Evolutionary conservation across 2,329 filamentous ascomycete species (phyloP).

Genomic region (Penicillium concentricum): DNA sequence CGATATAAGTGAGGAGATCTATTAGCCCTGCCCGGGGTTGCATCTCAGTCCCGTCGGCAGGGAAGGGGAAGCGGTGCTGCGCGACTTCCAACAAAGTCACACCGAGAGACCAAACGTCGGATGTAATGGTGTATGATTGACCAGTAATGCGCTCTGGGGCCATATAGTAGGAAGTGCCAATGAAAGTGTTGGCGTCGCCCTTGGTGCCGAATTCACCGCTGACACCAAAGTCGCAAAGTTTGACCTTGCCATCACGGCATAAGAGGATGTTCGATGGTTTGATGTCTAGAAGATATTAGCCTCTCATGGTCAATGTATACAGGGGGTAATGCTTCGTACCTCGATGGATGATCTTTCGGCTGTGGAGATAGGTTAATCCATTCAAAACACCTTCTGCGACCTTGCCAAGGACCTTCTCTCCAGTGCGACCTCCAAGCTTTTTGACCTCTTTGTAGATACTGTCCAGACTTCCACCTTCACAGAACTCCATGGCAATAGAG

Average conservation of each 20-base stretch:
- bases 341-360: conserved; percentile 94
- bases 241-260: conserved; percentile 88
- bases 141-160: conserved; percentile 96
- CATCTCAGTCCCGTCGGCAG: conserved; percentile 92
- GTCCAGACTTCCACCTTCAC: conserved; percentile 92
- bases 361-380: conserved; percentile 91
- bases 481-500: conserved; percentile 98
- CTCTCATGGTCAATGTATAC: not conserved
- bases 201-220: conserved; percentile 98
- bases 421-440: conserved; percentile 87
- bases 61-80: conserved; percentile 97
- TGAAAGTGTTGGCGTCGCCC: conserved; percentile 97
- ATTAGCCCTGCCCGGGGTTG: conserved; percentile 90
- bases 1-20: conserved; percentile 95
- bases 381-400: conserved; percentile 92
- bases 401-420: conserved; percentile 96
- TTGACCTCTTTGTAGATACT: conserved; percentile 98
- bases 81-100: conserved; percentile 99
- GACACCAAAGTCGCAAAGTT: conserved; percentile 97
- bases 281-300: conserved; percentile 62
- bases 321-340: conserved; percentile 35
- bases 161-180: conserved; percentile 99
- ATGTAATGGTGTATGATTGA: conserved; percentile 97
- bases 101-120: conserved; percentile 96
- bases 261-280: conserved; percentile 97